Evolutionary conservation across 805 yeast species (phyloP).

Genomic region (Priceomyces melissophilus): DNA sequence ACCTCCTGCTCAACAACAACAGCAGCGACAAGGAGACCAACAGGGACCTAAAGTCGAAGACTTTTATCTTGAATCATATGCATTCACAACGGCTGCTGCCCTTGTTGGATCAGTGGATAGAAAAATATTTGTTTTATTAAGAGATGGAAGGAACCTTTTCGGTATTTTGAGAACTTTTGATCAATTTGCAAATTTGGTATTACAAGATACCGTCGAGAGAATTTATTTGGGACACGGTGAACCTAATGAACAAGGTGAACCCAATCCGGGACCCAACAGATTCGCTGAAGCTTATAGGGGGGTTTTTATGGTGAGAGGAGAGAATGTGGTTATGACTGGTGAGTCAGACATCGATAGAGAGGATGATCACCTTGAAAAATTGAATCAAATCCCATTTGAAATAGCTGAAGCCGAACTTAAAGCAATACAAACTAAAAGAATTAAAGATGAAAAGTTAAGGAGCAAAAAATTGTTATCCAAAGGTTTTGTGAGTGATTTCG

Average conservation of each 20-base stretch:
- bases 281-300: conserved; percentile 81
- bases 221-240: conserved; percentile 49
- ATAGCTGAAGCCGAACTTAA: conserved; percentile 52
- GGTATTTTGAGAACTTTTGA: conserved; percentile 94
- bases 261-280: conserved; percentile 13
- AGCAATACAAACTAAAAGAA: conserved; percentile 25
- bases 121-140: conserved; percentile 75
- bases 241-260: conserved; percentile 29
- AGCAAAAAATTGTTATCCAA: conserved; percentile 47
- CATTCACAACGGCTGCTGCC: conserved; percentile 89
- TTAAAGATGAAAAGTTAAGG: conserved; percentile 41
- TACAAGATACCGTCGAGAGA: conserved; percentile 88
- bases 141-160: conserved; percentile 85
- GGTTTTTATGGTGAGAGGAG: conserved; percentile 89
- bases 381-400: conserved; percentile 57
- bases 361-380: conserved; percentile 59
- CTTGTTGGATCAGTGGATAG: conserved; percentile 82
- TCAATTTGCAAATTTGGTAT: conserved; percentile 87
- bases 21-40: conserved; percentile 9
- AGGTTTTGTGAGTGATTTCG: conserved; percentile 58
- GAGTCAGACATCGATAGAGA: conserved; percentile 88
- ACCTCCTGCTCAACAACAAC: conserved; percentile 9
- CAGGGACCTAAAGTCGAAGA: conserved; percentile 43
- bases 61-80: conserved; percentile 71
- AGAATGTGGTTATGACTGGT: conserved; percentile 90